Evolutionary conservation across 2,329 filamentous ascomycete genomes (phyloP).

Genomic region (Tolypocladium pustulatum): DNA sequence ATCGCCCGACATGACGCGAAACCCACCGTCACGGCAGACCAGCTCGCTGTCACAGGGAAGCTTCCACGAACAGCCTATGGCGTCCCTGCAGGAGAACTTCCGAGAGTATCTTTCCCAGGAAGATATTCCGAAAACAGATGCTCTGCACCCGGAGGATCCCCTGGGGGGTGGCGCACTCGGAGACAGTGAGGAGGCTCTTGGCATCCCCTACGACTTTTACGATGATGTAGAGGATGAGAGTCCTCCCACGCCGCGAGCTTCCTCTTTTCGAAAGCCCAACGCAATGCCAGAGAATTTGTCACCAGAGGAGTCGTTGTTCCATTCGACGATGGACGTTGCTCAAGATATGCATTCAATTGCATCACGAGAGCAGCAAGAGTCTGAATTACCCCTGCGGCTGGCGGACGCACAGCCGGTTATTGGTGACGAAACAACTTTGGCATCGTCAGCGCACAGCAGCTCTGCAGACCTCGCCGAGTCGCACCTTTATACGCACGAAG

Average conservation of each 20-base stretch:
- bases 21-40: constrained; percentile 21
- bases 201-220: constrained; percentile 43
- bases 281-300: background rate
- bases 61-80: constrained; percentile 13
- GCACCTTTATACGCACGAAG: constrained; percentile 65
- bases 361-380: background rate
- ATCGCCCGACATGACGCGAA: constrained; percentile 28
- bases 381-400: background rate
- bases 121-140: background rate
- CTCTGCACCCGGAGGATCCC: constrained; percentile 4
- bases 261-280: constrained; percentile 28
- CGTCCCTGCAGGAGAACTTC: constrained; percentile 15
- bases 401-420: background rate
- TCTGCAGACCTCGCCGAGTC: constrained; percentile 47
- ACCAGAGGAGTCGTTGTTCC: constrained; percentile 11
- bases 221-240: constrained; percentile 25
- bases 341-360: constrained; percentile 9
- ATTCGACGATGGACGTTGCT: constrained; percentile 12
- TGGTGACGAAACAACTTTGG: background rate
- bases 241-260: constrained; percentile 44
- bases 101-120: constrained; percentile 10
- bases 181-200: constrained; percentile 46
- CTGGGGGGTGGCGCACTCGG: constrained; percentile 31
- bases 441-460: background rate
- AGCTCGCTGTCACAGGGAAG: constrained; percentile 17